Percentiles rank a stretch among this genome's conserved stretches.
Conservation (phyloP, 352 stramenopile genomes). For the Globisporangium iwayamae region DNA sequence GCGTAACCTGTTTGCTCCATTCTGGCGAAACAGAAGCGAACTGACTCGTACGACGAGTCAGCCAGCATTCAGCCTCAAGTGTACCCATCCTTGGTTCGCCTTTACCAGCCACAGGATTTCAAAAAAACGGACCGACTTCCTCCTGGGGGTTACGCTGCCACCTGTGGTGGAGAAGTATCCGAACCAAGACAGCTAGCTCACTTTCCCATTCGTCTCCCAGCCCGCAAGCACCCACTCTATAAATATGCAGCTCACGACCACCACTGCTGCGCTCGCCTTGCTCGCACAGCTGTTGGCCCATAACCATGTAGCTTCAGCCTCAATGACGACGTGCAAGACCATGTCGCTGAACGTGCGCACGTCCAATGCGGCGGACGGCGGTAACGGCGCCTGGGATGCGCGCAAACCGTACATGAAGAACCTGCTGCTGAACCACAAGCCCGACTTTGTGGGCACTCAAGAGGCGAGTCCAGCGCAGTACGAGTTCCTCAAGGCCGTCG, state of each 20-base stretch:
- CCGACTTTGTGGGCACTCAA: conserved; percentile 76
- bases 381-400: conserved; percentile 42
- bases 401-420: conserved; percentile 45
- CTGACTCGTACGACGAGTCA: too few relatives aligned
- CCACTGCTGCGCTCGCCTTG: not conserved
- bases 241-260: conserved; percentile 6
- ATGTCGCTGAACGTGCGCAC: conserved; percentile 82
- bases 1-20: too few relatives aligned
- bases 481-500: conserved; percentile 45
- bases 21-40: too few relatives aligned
- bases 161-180: not conserved
- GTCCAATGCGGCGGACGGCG: conserved; percentile 29
- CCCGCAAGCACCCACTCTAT: not conserved
- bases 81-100: too few relatives aligned
- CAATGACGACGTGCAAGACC: conserved; percentile 15
- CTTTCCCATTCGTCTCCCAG: not conserved
- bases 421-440: conserved; percentile 41
- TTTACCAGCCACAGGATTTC: too few relatives aligned
- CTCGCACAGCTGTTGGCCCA: not conserved
- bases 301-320: not conserved
- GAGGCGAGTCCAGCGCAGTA: conserved; percentile 68
- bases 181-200: not conserved
- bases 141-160: too few relatives aligned
- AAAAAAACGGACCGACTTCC: too few relatives aligned
- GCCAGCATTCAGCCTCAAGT: too few relatives aligned